Evolutionary conservation across 208 protist species (phyloP).

Genomic region (Acanthamoeba culbertsoni): DNA sequence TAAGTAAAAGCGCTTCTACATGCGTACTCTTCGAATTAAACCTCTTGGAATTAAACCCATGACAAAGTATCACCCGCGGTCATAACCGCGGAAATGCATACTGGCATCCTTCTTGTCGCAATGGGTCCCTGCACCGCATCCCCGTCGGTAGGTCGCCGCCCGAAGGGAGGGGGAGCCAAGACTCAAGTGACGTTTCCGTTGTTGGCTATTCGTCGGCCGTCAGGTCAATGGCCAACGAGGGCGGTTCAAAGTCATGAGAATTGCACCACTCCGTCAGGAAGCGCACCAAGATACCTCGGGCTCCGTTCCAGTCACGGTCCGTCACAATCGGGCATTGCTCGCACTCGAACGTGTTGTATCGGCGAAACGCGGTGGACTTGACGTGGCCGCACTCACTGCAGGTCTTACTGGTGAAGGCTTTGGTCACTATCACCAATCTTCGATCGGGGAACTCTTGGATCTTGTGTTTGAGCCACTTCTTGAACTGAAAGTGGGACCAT

Average conservation of each 20-base stretch:
- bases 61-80: background rate
- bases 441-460: background rate
- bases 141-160: background rate
- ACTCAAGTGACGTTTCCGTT: background rate
- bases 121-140: background rate
- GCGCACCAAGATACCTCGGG: background rate
- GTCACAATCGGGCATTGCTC: background rate
- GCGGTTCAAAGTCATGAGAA: background rate
- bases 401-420: background rate
- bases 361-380: background rate
- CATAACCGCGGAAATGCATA: background rate
- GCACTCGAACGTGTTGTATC: background rate
- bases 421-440: background rate
- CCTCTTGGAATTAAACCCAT: background rate
- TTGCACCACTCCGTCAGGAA: background rate
- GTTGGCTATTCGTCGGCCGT: background rate
- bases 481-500: background rate
- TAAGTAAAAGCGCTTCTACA: constrained; percentile 8
- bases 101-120: background rate
- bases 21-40: too few species aligned
- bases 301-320: background rate
- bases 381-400: background rate
- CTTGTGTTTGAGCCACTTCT: background rate
- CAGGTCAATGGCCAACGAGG: background rate
- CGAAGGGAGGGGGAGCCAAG: background rate